phyloP scores from a whole-genome alignment of 345 rosid species.

The Moricandia arvensis region DNA sequence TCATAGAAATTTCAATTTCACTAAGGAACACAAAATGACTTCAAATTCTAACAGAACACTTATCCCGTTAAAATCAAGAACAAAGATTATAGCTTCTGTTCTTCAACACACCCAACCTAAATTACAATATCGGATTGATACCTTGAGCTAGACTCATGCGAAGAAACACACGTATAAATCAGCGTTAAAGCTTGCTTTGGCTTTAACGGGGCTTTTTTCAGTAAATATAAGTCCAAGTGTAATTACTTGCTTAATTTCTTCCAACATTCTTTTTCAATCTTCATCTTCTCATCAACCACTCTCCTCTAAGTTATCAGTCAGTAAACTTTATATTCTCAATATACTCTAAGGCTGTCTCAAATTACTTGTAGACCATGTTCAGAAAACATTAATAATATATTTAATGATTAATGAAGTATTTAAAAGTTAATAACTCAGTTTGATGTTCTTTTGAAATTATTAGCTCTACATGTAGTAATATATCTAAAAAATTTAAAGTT shows the following conservation, averaged over 20 bases:
- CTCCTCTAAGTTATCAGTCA: background rate
- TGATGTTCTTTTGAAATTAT: no score
- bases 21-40: background rate
- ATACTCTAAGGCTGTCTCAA: no score
- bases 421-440: no score
- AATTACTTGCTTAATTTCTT: slow-evolving; percentile 50
- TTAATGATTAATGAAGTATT: no score
- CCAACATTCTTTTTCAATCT: slow-evolving; percentile 37
- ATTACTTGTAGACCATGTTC: no score
- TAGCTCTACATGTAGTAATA: no score
- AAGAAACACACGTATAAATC: slow-evolving; percentile 42
- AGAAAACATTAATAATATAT: no score
- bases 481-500: no score
- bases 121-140: slow-evolving; percentile 11
- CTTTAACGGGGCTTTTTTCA: slow-evolving; percentile 43
- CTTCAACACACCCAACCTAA: background rate
- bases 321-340: no score
- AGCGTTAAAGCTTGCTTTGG: slow-evolving; percentile 47
- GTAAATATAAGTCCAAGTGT: slow-evolving; percentile 57
- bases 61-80: slow-evolving; percentile 2
- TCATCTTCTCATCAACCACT: slow-evolving; percentile 51
- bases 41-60: background rate
- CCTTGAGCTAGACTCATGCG: slow-evolving; percentile 38
- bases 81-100: background rate
- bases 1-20: slow-evolving; percentile 1